Percentiles rank a stretch among this genome's conserved stretches.
Conservation (phyloP, 2,329 filamentous ascomycete genomes). For the Nannizzia gypsea region DNA sequence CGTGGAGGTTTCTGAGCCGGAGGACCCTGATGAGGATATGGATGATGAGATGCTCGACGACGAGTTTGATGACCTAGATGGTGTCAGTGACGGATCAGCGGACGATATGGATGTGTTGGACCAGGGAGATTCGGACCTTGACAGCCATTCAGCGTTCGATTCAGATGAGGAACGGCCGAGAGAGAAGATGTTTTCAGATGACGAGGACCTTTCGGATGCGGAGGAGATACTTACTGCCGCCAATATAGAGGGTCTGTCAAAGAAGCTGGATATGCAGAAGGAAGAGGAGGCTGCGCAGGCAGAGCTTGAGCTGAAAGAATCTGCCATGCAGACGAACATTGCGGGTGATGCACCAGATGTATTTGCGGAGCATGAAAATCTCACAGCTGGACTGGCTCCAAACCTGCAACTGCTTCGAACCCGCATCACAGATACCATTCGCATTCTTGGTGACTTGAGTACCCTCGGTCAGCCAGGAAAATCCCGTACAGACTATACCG, state of each 20-base stretch:
- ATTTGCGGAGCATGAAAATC: conserved; percentile 44
- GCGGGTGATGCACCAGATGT: conserved; percentile 59
- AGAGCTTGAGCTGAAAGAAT: conserved; percentile 73
- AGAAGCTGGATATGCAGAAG: conserved; percentile 66
- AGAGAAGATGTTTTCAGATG: conserved; percentile 82
- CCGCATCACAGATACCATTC: conserved; percentile 84
- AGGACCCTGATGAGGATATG: conserved; percentile 30
- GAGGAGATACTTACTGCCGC: conserved; percentile 88
- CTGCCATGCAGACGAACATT: conserved; percentile 87
- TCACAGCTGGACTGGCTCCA: conserved; percentile 58
- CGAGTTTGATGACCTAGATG: conserved; percentile 36
- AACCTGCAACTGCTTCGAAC: conserved; percentile 81
- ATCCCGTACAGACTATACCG: conserved; percentile 77
- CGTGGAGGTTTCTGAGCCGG: conserved; percentile 19
- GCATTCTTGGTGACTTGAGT: conserved; percentile 78
- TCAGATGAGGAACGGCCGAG: conserved; percentile 54
- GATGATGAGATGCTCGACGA: conserved; percentile 34
- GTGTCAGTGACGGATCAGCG: conserved; percentile 29
- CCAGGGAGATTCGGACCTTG: conserved; percentile 38
- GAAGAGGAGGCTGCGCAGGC: conserved; percentile 72
- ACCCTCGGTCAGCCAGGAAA: conserved; percentile 68
- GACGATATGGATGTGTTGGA: conserved; percentile 42
- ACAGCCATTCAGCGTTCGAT: conserved; percentile 53
- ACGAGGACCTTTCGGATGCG: conserved; percentile 76
- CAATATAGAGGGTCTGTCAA: conserved; percentile 85